Base-by-base conservation (phyloP, 2,329 filamentous ascomycete genomes). In the Rugonectria rugulosa region DNA sequence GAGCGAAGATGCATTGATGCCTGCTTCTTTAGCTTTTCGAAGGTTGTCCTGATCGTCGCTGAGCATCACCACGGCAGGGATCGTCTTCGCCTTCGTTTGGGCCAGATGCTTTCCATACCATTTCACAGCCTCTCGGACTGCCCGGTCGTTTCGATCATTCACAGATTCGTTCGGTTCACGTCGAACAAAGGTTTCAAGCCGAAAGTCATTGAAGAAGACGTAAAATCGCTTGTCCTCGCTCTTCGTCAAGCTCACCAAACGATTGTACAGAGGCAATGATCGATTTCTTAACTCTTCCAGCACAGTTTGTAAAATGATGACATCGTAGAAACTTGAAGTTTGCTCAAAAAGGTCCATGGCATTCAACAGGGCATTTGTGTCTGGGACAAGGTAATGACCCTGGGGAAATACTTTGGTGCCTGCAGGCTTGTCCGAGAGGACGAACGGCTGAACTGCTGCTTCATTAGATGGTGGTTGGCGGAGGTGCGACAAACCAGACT, bases 181-280 rank as follows among this genome's bases (percentile, higher is more conserved):
- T 23, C 83, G 77, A 42, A 97, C 85, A 69, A 97, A 90, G 0
- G 95, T 99, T 74, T 99, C 96, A 32, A 93, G 80, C 46, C 94
- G 86, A 71, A 99, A 99, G 68, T 99, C 95, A 73, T 99, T 99
- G 84, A 98, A 98, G 73, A 99, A 99, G 47, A 99, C 91, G 70
- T 98, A 97, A 72, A 97, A 98, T 50, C 94, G 87, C 80, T 99
- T 99, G 63, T 96, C 92, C 67, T 97, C 92, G 69, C 94, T 97
- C 75, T 94, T 96, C 32, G 93, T 96, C 61, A 99, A 80, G 19
- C 90, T 88, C 63, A 98, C 86, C 44, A 99, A 80, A 32, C 95
- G 90, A 73, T 97, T 97, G 78, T 98, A 99, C 31, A 99, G 85
- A 36, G 95, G 95, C 58, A 98, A 76, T 11, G 94, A 98, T 65